phyloP scores from a whole-genome alignment of 2,329 filamentous ascomycete genomes.

The Claviceps humidiphila region DNA sequence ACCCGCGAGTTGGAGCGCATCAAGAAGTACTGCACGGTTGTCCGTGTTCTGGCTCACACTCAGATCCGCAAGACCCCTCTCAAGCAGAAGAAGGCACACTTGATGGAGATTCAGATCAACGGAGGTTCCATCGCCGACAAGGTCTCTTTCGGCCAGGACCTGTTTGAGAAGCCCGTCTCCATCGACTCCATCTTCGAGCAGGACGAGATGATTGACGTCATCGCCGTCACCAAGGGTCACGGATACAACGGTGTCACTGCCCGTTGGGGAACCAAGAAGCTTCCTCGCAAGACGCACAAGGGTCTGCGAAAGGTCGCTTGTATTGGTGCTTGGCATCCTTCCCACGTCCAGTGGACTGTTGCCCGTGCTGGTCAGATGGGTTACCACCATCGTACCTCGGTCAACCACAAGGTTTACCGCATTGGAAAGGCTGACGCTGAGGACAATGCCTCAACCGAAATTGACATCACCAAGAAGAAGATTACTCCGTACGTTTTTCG shows the following conservation, averaged over 20 bases:
- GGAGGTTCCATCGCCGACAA: slow-evolving; percentile 92
- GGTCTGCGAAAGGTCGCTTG: slow-evolving; percentile 99
- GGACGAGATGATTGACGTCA: slow-evolving; percentile 98
- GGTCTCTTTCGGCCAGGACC: slow-evolving; percentile 85
- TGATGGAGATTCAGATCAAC: slow-evolving; percentile 99
- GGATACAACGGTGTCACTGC: slow-evolving; percentile 94
- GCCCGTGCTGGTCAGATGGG: slow-evolving; percentile 98
- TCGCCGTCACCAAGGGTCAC: slow-evolving; percentile 99
- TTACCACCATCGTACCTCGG: slow-evolving; percentile 99
- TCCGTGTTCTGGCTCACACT: slow-evolving; percentile 98
- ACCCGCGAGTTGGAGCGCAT: slow-evolving; percentile 98
- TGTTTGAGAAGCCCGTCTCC: slow-evolving; percentile 98
- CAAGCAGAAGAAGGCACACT: slow-evolving; percentile 99
- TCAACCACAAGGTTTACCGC: slow-evolving; percentile 99
- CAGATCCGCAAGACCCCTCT: slow-evolving; percentile 98
- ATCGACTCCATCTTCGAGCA: slow-evolving; percentile 94
- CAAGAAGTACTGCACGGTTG: slow-evolving; percentile 99
- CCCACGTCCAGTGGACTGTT: slow-evolving; percentile 99
- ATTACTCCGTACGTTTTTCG: slow-evolving; percentile 78
- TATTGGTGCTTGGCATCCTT: slow-evolving; percentile 99
- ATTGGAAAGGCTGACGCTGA: slow-evolving; percentile 87
- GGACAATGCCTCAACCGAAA: slow-evolving; percentile 85
- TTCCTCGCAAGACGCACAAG: slow-evolving; percentile 99
- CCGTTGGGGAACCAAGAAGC: slow-evolving; percentile 99
- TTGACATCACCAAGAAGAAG: slow-evolving; percentile 97